Percentiles rank a stretch among this genome's conserved stretches.
Evolutionary conservation across 73 alveolate species (phyloP).

Genomic region (Stentor coeruleus): DNA sequence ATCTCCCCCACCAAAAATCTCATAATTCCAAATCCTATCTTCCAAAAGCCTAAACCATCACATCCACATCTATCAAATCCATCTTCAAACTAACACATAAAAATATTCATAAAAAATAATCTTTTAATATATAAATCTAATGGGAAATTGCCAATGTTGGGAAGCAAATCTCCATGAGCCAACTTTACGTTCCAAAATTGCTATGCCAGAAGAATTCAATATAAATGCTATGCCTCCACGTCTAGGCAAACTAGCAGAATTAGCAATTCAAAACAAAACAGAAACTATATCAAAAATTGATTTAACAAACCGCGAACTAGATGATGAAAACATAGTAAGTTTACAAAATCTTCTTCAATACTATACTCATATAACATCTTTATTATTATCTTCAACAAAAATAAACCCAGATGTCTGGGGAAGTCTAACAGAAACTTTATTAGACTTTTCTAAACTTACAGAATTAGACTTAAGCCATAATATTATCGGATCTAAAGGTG

Average conservation of each 20-base stretch:
- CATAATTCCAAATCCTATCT: no score
- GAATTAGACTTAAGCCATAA: not conserved
- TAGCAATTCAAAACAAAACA: not conserved
- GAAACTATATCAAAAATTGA: not conserved
- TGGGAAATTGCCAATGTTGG: no score
- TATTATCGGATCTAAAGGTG: not conserved
- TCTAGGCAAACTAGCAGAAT: not conserved
- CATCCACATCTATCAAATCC: no score
- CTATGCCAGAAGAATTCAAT: no score
- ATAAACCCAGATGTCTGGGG: not conserved
- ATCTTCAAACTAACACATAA: no score
- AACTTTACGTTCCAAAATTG: no score
- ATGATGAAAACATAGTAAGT: not conserved
- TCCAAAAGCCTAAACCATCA: no score
- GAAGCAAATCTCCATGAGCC: no score
- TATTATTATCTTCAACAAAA: not conserved
- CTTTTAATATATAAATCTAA: no score
- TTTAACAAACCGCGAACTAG: not conserved
- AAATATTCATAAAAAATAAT: no score
- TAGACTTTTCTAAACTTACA: not conserved
- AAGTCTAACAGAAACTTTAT: not conserved
- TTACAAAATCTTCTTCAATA: not conserved
- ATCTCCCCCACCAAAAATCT: no score
- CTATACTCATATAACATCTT: not conserved
- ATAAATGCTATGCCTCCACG: not conserved